Evolutionary conservation across 495 filamentous ascomycete genomes (phyloP).

Genomic region (Wilcoxina mikolae): DNA sequence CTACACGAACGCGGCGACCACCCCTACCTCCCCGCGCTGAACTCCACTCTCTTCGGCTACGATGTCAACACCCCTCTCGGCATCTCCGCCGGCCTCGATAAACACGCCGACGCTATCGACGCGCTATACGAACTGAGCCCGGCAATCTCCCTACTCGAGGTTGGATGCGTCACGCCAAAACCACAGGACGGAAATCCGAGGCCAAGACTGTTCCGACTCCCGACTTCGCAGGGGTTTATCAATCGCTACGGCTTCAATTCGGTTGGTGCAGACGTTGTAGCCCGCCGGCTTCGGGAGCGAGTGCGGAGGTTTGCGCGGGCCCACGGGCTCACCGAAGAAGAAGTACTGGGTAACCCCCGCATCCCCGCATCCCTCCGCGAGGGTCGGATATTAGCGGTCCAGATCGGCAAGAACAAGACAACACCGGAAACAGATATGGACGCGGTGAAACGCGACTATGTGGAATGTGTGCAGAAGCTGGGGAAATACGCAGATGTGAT

Average conservation of each 20-base stretch:
- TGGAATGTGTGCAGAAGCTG: constrained; percentile 65
- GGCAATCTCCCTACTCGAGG: constrained; percentile 54
- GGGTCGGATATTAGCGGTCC: constrained; percentile 72
- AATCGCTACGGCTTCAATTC: constrained; percentile 95
- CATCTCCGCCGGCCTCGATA: constrained; percentile 87
- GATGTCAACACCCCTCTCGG: constrained; percentile 70
- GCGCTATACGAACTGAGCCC: constrained; percentile 68
- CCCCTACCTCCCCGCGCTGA: constrained; percentile 29
- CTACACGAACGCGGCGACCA: constrained; percentile 57
- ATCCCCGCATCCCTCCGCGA: constrained; percentile 58
- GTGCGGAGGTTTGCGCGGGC: constrained; percentile 59
- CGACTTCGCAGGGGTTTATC: constrained; percentile 67
- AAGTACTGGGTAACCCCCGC: constrained; percentile 55
- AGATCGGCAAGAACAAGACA: constrained; percentile 90
- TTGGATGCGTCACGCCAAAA: constrained; percentile 74
- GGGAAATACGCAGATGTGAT: constrained; percentile 82
- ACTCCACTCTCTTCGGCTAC: constrained; percentile 52
- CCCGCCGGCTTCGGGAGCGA: constrained; percentile 59
- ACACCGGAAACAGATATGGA: constrained; percentile 73
- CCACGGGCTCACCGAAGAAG: constrained; percentile 51
- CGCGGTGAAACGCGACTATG: constrained; percentile 72
- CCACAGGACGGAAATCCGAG: constrained; percentile 76
- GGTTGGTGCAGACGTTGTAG: constrained; percentile 72
- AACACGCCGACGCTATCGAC: constrained; percentile 75
- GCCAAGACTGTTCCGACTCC: constrained; percentile 75